Evolutionary conservation across 2,329 filamentous ascomycete species (phyloP).

Genomic region (Pseudogymnoascus sp.): DNA sequence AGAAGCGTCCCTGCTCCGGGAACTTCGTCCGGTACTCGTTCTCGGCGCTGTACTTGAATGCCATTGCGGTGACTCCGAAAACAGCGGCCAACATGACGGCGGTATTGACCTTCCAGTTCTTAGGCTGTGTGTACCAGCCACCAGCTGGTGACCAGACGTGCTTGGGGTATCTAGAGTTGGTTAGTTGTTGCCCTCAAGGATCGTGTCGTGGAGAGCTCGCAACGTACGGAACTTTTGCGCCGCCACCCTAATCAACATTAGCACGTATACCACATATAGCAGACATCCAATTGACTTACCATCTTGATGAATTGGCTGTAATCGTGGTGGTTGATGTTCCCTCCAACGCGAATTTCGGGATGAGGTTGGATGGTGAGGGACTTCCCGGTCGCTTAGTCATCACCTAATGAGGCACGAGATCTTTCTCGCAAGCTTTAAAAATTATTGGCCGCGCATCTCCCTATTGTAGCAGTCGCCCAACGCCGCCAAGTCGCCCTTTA

Average conservation of each 20-base stretch:
- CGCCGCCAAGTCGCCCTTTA: neutral
- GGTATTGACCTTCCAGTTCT: slow-evolving; percentile 94
- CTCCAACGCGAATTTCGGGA: slow-evolving; percentile 9
- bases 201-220: slow-evolving; percentile 16
- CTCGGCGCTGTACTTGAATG: slow-evolving; percentile 67
- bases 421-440: slow-evolving; percentile 12
- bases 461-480: neutral
- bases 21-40: slow-evolving; percentile 66
- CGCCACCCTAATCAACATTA: slow-evolving; percentile 60
- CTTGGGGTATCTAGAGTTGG: slow-evolving; percentile 71
- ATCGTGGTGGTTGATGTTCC: slow-evolving; percentile 23
- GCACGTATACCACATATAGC: slow-evolving; percentile 21
- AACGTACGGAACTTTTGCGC: slow-evolving; percentile 65
- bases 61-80: slow-evolving; percentile 58
- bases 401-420: slow-evolving; percentile 12
- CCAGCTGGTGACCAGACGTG: slow-evolving; percentile 98
- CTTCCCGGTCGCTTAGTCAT: slow-evolving; percentile 14
- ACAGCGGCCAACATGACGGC: slow-evolving; percentile 64
- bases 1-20: slow-evolving; percentile 71
- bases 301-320: slow-evolving; percentile 42
- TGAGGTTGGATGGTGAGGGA: slow-evolving; percentile 17
- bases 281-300: slow-evolving; percentile 36
- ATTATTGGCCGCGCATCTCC: slow-evolving; percentile 9
- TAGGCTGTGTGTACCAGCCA: slow-evolving; percentile 93
- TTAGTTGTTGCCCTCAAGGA: slow-evolving; percentile 39